phyloP scores from a whole-genome alignment of 495 filamentous ascomycete species.

The Rhizodiscina lignyota region DNA sequence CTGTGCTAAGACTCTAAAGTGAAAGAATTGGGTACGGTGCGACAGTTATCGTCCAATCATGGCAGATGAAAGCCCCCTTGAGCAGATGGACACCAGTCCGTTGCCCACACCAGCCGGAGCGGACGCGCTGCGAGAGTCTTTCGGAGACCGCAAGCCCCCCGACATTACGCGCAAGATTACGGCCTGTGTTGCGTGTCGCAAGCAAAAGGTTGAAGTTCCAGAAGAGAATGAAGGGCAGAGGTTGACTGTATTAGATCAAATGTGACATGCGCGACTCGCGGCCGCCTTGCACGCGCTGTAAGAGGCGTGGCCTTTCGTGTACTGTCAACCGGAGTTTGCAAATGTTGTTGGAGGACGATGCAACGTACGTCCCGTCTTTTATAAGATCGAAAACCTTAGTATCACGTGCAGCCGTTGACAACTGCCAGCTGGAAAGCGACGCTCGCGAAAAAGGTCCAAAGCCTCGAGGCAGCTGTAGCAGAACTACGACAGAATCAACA shows the following conservation, averaged over 20 bases:
- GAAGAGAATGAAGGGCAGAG: background rate
- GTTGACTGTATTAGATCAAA: slow-evolving; percentile 1
- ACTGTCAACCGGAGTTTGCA: slow-evolving; percentile 23
- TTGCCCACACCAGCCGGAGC: too few relatives aligned
- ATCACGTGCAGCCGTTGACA: background rate
- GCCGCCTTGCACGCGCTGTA: slow-evolving; percentile 2
- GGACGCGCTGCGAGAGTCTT: too few relatives aligned
- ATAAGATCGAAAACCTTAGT: background rate
- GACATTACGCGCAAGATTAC: too few relatives aligned
- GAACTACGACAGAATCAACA: background rate
- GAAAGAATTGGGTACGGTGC: too few relatives aligned
- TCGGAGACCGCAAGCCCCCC: too few relatives aligned
- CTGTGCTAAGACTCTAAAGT: too few relatives aligned
- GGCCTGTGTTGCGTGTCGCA: slow-evolving; percentile 25
- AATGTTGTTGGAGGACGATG: slow-evolving; percentile 22
- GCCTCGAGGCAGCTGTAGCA: background rate
- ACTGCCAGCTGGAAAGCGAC: slow-evolving; percentile 17
- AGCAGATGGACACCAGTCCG: too few relatives aligned
- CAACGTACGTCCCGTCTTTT: slow-evolving; percentile 17
- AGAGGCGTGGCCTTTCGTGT: slow-evolving; percentile 10
- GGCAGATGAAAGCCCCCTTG: too few relatives aligned
- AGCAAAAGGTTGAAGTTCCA: slow-evolving; percentile 18
- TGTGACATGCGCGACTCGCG: slow-evolving; percentile 5
- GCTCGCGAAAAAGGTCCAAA: background rate
- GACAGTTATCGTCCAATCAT: too few relatives aligned